Base-by-base conservation (phyloP, 495 filamentous ascomycete genomes). In the Aspergillus nanangensis region DNA sequence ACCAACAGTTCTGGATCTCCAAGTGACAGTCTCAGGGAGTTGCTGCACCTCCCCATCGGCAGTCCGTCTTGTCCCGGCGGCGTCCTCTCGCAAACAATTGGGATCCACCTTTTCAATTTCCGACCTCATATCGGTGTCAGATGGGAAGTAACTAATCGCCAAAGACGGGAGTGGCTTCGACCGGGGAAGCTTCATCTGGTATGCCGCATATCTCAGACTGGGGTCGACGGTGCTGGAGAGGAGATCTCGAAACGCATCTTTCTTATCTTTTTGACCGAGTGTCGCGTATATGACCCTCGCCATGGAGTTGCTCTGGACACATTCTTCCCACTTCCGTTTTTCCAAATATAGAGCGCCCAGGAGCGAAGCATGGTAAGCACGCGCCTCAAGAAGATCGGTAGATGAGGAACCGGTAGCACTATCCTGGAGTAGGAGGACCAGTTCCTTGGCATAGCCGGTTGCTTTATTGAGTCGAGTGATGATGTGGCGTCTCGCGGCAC, bases 191-290 rank as follows among this genome's bases (percentile, higher is more conserved):
- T 90, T 87, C 62, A 84, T 70, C 60, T 95, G 88, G 66, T 97
- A 97, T 4, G 94, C 91, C 3, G 89, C 90, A 65, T 92, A 97
- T 40, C 91, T 83, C 51, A 97, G 86, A 45, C 90, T 96, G 5
- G 92, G 91, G 56, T 99, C 94, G 38, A 95, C 82, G 19, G 85
- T 95, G 47, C 83, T 82, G 10, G 86, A 81, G 25, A 97, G 69
- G 14, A 96, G 75, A 34, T 99, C 93, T 42, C 84, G 84, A 66
- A 87, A 94, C 35, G 87, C 69, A 55, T 95, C 93, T 52, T 77
- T 79, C 56, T 77, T 77, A 7, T 69, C 68, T 35, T 62, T 57
- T 54, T 83, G 84, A 11, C 78, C 76, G 11, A 99, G 70, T 2
- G 84, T 79, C 33, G 75, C 81, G 62, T 97, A 99, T 51, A 96